Evolutionary conservation across 2,329 filamentous ascomycete genomes (phyloP), one percentile per base, ranked within the genome.

Genomic region (Coniosporium tulheliwenetii): DNA sequence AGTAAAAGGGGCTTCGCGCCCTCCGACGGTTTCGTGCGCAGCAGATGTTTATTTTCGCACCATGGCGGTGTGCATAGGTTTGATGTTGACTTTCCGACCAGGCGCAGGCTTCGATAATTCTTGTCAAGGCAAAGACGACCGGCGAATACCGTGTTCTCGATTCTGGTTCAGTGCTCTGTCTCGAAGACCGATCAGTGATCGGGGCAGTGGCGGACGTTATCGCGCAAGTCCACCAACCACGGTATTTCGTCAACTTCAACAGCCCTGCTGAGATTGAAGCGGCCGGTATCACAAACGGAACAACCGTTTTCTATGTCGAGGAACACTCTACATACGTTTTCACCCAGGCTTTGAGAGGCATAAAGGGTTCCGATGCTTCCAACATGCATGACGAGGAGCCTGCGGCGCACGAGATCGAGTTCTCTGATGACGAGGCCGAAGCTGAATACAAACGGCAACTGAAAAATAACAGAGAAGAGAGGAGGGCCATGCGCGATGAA

Each of bases 381-480:
- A 96, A 96, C 56, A 71, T 94, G 41, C 82, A 94, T 59, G 91
- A 96, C 50, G 91, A 98, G 58, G 89, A 96, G 62, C 73, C 86
- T 7, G 77, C 65, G 12, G 80, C 82, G 30, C 84, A 93, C 32
- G 89, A 96, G 56, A 74, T 85, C 50, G 91, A 96, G 55, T 96
- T 96, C 58, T 95, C 89, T 0, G 91, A 98, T 50, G 91, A 98
- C 52, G 91, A 98, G 61, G 82, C 84, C 50, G 91, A 98, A 60
- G 81, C 81, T 10, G 55, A 56, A 38, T 57, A 50, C 49, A 60
- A 60, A 47, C 43, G 53, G 35, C 45, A 50, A 41, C 55, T 52
- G 44, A 59, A 59, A 44, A 39, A 48, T 5, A n/a, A 52, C 50
- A 29, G 59, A 55, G 47, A 52, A 50, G 43, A 48, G 12, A 35